Percentiles rank a stretch among this genome's conserved stretches.
These are phyloP conservation scores for Simmondsia chinensis DNA, from an alignment of 148 eudicot species.

Conservation along the genomic window DNA sequence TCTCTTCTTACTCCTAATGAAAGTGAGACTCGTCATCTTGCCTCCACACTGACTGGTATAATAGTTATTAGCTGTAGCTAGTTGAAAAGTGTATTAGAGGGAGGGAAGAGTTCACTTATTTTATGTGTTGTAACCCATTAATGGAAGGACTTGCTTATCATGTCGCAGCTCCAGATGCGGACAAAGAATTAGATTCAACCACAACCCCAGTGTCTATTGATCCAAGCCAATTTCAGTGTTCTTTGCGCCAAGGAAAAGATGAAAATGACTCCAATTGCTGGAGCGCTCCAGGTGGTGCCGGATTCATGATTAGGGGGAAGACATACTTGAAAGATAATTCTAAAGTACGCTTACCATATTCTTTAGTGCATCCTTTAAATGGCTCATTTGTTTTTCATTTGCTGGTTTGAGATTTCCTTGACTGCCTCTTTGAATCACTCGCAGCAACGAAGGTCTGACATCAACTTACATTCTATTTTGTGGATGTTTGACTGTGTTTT, in stretches of 20 bases:
- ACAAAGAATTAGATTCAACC: conserved; percentile 42
- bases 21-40: too few relatives aligned
- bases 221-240: conserved; percentile 43
- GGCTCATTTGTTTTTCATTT: too few relatives aligned
- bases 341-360: conserved; percentile 37
- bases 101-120: too few relatives aligned
- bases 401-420: too few relatives aligned
- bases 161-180: conserved; percentile 32
- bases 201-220: conserved; percentile 42
- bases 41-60: too few relatives aligned
- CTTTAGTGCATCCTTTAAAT: neutral
- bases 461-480: too few relatives aligned
- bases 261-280: conserved; percentile 75
- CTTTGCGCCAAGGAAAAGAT: conserved; percentile 64
- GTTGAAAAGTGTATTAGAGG: too few relatives aligned
- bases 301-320: conserved; percentile 87
- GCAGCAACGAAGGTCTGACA: too few relatives aligned
- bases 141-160: conserved; percentile 2
- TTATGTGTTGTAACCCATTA: neutral
- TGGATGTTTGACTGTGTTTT: too few relatives aligned
- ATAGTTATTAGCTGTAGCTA: too few relatives aligned
- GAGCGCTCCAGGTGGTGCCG: conserved; percentile 74
- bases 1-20: too few relatives aligned
- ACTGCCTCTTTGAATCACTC: too few relatives aligned
- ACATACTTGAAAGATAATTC: conserved; percentile 64